A percentile compares a stretch with the other conserved stretches of the same genome.
phyloP scores from a whole-genome alignment of 805 yeast species.

The Clavispora carvajalis region DNA sequence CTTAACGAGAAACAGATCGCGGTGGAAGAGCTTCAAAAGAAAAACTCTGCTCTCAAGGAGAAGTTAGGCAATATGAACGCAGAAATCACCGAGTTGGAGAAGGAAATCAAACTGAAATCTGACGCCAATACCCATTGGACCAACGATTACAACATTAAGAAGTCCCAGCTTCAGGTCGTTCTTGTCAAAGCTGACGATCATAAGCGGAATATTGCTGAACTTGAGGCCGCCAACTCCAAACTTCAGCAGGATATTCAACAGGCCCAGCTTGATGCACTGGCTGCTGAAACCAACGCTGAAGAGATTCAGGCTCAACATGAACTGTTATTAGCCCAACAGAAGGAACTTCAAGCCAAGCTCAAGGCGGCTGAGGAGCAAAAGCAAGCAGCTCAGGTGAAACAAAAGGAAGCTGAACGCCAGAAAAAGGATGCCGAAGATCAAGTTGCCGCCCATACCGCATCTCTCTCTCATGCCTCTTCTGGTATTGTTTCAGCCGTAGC shows the following conservation, averaged over 20 bases:
- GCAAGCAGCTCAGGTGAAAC: neutral
- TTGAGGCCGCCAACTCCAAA: conserved; percentile 19
- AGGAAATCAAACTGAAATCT: conserved; percentile 48
- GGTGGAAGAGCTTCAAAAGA: conserved; percentile 63
- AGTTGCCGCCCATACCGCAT: neutral
- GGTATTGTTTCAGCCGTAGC: neutral
- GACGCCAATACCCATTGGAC: conserved; percentile 56
- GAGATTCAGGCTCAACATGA: conserved; percentile 5
- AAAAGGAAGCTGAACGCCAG: neutral
- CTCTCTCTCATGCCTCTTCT: neutral
- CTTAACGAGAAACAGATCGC: conserved; percentile 55
- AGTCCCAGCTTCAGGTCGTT: conserved; percentile 65
- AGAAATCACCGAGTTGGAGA: conserved; percentile 55
- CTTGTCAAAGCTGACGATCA: conserved; percentile 43
- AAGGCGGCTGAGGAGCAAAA: neutral
- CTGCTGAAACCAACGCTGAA: conserved; percentile 3
- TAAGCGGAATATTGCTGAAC: conserved; percentile 23
- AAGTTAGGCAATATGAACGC: conserved; percentile 62
- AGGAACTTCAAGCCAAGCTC: conserved; percentile 4
- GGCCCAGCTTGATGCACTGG: neutral
- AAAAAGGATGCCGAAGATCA: neutral
- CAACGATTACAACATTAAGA: conserved; percentile 58
- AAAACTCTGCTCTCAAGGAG: conserved; percentile 62
- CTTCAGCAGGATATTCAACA: conserved; percentile 20
- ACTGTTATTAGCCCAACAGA: conserved; percentile 5